Evolutionary conservation across 257 asterid genomes (phyloP), one percentile per base, ranked within the genome.

Genomic region (Solanum pinnatisectum): DNA sequence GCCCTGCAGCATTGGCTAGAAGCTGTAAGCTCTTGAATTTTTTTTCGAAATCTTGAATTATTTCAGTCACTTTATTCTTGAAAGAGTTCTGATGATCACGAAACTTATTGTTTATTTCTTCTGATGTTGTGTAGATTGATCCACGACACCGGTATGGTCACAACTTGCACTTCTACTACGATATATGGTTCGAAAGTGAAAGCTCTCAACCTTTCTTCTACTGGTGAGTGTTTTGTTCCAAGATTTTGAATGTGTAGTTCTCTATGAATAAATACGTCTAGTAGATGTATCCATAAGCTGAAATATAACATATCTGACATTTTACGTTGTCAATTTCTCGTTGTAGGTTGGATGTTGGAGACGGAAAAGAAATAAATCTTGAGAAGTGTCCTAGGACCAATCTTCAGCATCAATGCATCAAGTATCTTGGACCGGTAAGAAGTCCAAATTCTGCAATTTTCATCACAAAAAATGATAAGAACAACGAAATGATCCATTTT

Each of bases 111-210:
- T 83, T 37, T 44, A 18, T 42, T n/a, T 46, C 70, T 37, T 18
- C 7, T 37, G 9, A 5, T 87, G 59, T 10, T 90, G 36, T 86
- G 79, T 89, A 97, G 99, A 96, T 96, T 92, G 99, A 97, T 91
- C 99, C 99, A 59, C 99, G 99, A 35, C 99, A 97, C 87, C 94
- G 98, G 4, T 97, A 97, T 76, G 99, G 99, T 1, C 99, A 97
- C 94, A 97, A 97, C 87, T 92, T 96, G 88, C 98, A 97, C 90
- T 86, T 96, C 46, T 97, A 97, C 67, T 97, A 97, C 15, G 99
- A 97, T 71, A 88, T 94, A 7, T 97, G 99, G 99, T 96, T 96
- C 90, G 86, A 88, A 83, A 97, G 98, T 84, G 98, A 97, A 88
- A 96, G 99, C 87, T 79, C 91, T 5, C 98, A 97, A 70, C 98